phyloP scores from a whole-genome alignment of 2,329 filamentous ascomycete species.

The Lithohypha guttulata region DNA sequence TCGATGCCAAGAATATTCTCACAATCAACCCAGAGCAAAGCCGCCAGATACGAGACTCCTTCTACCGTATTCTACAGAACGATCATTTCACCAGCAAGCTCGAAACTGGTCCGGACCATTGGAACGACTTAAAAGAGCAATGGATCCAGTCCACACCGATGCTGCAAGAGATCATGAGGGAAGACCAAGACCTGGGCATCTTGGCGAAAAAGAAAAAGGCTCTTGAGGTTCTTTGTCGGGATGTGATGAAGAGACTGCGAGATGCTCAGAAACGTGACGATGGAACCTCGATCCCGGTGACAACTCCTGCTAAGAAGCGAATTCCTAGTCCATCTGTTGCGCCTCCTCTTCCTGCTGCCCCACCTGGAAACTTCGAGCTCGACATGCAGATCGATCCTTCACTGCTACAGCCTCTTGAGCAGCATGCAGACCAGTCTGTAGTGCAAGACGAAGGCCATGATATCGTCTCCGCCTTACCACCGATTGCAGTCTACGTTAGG shows the following conservation, averaged over 20 bases:
- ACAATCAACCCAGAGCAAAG: slow-evolving; percentile 58
- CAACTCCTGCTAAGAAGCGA: slow-evolving; percentile 15
- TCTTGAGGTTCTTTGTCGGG: slow-evolving; percentile 59
- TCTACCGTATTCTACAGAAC: slow-evolving; percentile 54
- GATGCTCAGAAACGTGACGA: slow-evolving; percentile 48
- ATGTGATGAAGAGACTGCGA: slow-evolving; percentile 66
- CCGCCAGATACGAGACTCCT: slow-evolving; percentile 53
- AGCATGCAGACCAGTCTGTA: no score
- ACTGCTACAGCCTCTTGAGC: slow-evolving; percentile 42
- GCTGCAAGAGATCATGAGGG: slow-evolving; percentile 45
- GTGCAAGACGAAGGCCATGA: no score
- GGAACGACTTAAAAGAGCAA: slow-evolving; percentile 55
- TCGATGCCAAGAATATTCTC: slow-evolving; percentile 62
- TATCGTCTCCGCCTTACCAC: slow-evolving; percentile 21
- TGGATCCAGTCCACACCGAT: slow-evolving; percentile 54
- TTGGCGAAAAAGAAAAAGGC: slow-evolving; percentile 47
- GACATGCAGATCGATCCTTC: slow-evolving; percentile 55
- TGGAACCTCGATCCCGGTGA: slow-evolving; percentile 18
- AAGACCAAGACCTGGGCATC: slow-evolving; percentile 43
- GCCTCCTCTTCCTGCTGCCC: slow-evolving; percentile 27
- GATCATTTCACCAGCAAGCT: slow-evolving; percentile 62
- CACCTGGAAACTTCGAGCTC: slow-evolving; percentile 16
- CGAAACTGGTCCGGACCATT: slow-evolving; percentile 61
- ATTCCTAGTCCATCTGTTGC: slow-evolving; percentile 27
- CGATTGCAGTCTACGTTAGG: slow-evolving; percentile 53